Percentiles rank a stretch among this genome's conserved stretches.
Conservation (phyloP, 768 basidiomycete genomes). For the Leucosporidium yakuticum region DNA sequence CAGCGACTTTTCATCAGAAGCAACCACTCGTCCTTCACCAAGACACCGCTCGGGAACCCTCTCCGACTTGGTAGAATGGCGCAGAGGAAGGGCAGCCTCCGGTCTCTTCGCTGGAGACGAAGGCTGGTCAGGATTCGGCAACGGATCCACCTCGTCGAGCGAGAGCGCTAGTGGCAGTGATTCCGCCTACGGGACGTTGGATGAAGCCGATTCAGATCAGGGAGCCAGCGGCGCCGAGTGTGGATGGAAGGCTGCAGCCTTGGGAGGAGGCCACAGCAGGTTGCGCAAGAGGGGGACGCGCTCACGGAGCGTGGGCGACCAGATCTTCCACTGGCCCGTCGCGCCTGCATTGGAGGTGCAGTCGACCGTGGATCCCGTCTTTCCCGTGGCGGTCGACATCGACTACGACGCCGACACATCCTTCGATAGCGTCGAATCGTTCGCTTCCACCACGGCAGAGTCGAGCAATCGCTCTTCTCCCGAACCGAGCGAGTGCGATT, state of each 20-base stretch:
- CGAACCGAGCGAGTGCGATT: slow-evolving; percentile 25
- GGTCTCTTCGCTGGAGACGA: no score
- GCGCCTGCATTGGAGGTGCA: background rate
- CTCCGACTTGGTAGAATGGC: no score
- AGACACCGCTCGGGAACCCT: no score
- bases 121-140: no score
- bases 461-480: slow-evolving; percentile 8
- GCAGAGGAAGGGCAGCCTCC: no score
- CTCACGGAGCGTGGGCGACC: background rate
- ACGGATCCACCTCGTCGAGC: background rate
- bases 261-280: background rate
- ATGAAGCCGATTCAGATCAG: slow-evolving; percentile 1
- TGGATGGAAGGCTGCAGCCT: background rate
- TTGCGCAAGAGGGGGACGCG: background rate
- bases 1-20: no score
- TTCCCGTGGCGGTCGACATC: slow-evolving; percentile 6
- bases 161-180: slow-evolving; percentile 11
- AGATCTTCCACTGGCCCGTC: no score
- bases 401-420: slow-evolving; percentile 10
- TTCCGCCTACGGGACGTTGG: slow-evolving; percentile 20
- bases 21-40: no score
- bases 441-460: slow-evolving; percentile 1
- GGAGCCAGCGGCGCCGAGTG: background rate
- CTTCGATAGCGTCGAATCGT: slow-evolving; percentile 7
- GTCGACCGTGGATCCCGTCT: background rate